A percentile compares a stretch with the other conserved stretches of the same genome.
Evolutionary conservation across 352 stramenopile genomes (phyloP).

Genomic region (Thraustotheca clavata): DNA sequence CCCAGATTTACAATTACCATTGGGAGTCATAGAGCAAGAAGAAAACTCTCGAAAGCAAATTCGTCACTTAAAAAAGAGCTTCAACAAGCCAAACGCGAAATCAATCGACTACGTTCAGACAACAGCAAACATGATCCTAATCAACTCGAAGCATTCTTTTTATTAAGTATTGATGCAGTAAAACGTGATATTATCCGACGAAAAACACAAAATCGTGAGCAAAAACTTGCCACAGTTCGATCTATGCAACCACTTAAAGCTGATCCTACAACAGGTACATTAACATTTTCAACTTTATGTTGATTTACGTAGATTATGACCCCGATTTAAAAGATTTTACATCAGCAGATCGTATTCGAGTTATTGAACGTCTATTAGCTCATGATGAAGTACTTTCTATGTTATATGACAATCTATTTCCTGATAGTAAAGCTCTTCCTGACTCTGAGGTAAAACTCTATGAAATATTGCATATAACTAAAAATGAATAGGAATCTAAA

Average conservation of each 20-base stretch:
- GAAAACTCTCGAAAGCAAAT: conserved; percentile 67
- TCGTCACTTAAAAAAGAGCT: conserved; percentile 54
- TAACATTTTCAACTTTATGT: neutral
- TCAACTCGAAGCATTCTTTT: conserved; percentile 64
- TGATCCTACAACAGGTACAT: conserved; percentile 2
- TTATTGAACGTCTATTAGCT: conserved; percentile 67
- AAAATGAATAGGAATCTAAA: conserved; percentile 1
- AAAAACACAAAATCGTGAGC: conserved; percentile 23
- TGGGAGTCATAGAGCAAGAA: conserved; percentile 43
- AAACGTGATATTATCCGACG: conserved; percentile 61
- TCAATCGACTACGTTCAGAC: conserved; percentile 32
- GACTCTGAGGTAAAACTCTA: conserved; percentile 4
- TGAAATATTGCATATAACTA: conserved; percentile 10
- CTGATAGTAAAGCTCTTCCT: conserved; percentile 24
- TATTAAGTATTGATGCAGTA: conserved; percentile 73
- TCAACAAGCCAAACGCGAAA: conserved; percentile 51
- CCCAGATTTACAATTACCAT: neutral
- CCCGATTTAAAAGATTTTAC: conserved; percentile 65
- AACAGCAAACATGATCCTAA: conserved; percentile 32
- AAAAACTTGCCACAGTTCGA: conserved; percentile 23
- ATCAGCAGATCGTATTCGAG: conserved; percentile 43
- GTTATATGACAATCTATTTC: conserved; percentile 71
- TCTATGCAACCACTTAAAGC: conserved; percentile 19
- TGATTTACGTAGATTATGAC: conserved; percentile 24
- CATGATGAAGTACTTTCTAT: conserved; percentile 73